Conservation (phyloP, 1,284 basidiomycete species). For the Tremellales sp. region DNA sequence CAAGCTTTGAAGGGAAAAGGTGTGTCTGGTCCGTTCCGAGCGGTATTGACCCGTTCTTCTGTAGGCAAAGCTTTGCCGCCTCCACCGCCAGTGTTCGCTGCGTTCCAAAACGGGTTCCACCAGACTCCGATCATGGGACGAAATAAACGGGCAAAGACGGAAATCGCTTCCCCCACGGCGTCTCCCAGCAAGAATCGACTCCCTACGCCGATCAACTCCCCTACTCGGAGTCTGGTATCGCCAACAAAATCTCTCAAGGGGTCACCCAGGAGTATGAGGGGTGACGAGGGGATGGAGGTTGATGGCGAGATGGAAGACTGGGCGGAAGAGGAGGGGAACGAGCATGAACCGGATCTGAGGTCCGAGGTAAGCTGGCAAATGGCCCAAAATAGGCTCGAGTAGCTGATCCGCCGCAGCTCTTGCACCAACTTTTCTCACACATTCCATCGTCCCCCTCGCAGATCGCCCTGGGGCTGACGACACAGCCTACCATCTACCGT, state of each 20-base stretch:
- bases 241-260: slow-evolving; percentile 5
- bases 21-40: slow-evolving; percentile 4
- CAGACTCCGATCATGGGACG: slow-evolving; percentile 12
- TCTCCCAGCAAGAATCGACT: not conserved
- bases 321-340: slow-evolving; percentile 1
- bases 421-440: slow-evolving; percentile 38
- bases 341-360: slow-evolving; percentile 8
- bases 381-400: not conserved
- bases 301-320: slow-evolving; percentile 3
- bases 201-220: slow-evolving; percentile 6
- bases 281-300: not conserved
- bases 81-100: slow-evolving; percentile 15
- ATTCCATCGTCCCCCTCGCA: slow-evolving; percentile 19
- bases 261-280: not conserved
- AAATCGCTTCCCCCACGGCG: slow-evolving; percentile 1
- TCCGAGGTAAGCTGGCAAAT: slow-evolving; percentile 21
- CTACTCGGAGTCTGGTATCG: slow-evolving; percentile 4
- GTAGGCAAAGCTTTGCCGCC: slow-evolving; percentile 10
- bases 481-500: slow-evolving; percentile 28
- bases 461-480: slow-evolving; percentile 2
- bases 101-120: slow-evolving; percentile 26
- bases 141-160: slow-evolving; percentile 11
- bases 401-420: slow-evolving; percentile 21
- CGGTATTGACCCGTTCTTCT: not conserved
- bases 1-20: slow-evolving; percentile 31